phyloP scores from a whole-genome alignment of 352 stramenopile genomes.

The Phytophthora megakarya region DNA sequence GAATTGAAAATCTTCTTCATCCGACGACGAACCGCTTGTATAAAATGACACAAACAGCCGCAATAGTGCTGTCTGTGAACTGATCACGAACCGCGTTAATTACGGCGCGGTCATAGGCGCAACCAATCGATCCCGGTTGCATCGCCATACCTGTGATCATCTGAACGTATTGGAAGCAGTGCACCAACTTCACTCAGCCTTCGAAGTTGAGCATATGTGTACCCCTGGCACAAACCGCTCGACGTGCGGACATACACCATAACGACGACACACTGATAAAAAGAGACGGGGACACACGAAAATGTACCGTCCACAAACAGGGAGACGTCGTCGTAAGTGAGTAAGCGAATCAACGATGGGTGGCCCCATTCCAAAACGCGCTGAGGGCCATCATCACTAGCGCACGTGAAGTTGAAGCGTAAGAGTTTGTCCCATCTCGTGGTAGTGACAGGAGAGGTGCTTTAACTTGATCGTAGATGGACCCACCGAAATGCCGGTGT shows the following conservation, averaged over 20 bases:
- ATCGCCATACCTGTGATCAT: not conserved
- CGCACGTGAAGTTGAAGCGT: not conserved
- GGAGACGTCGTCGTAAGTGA: not conserved
- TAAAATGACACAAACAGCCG: not conserved
- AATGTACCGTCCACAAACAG: not conserved
- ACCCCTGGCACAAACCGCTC: not conserved
- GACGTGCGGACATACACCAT: not conserved
- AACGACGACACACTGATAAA: not conserved
- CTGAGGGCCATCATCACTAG: not conserved
- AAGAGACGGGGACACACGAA: not conserved
- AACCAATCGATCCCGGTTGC: not conserved
- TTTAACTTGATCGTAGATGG: not conserved
- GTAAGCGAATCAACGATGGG: not conserved
- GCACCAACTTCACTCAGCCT: not conserved
- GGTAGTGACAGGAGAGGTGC: not conserved
- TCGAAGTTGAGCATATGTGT: not conserved
- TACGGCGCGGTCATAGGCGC: not conserved
- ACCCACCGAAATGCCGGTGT: not conserved
- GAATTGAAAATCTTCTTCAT: too few relatives aligned
- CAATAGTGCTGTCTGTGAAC: not conserved
- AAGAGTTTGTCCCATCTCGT: not conserved
- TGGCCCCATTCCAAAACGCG: not conserved
- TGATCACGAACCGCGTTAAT: not conserved
- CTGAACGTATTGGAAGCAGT: not conserved
- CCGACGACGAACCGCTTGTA: too few relatives aligned